A percentile compares a stretch with the other conserved stretches of the same genome.
phyloP scores from a whole-genome alignment of 352 stramenopile genomes.

The Pythium plurisporium region DNA sequence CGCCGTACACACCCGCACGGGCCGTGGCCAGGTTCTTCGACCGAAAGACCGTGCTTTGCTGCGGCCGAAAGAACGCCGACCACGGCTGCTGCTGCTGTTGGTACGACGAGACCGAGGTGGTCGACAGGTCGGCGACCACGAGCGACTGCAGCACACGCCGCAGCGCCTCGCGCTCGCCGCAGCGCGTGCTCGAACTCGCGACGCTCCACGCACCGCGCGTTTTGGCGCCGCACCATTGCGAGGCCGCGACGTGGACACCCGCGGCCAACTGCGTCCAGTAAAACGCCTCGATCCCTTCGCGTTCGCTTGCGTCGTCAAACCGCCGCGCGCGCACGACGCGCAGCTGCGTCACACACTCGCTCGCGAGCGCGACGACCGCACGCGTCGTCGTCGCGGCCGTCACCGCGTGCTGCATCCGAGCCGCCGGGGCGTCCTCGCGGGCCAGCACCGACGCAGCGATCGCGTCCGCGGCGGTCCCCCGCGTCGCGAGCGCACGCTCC shows the following conservation, averaged over 20 bases:
- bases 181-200: conserved; percentile 7
- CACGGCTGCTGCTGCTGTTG: conserved; percentile 24
- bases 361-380: conserved; percentile 6
- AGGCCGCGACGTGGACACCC: conserved; percentile 9
- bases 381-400: neutral
- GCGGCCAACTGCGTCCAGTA: conserved; percentile 28
- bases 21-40: conserved; percentile 35
- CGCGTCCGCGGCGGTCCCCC: conserved; percentile 21
- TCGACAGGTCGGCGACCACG: conserved; percentile 31
- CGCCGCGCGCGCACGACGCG: conserved; percentile 32
- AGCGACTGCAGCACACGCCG: conserved; percentile 40
- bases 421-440: conserved; percentile 24
- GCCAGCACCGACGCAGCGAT: conserved; percentile 26
- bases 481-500: conserved; percentile 46
- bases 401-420: conserved; percentile 19
- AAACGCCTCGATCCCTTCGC: conserved; percentile 35
- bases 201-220: conserved; percentile 37
- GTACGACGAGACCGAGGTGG: neutral
- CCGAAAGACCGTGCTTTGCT: conserved; percentile 26
- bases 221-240: conserved; percentile 10
- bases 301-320: conserved; percentile 33
- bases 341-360: conserved; percentile 32
- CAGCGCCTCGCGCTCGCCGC: conserved; percentile 33
- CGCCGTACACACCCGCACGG: conserved; percentile 47
- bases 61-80: conserved; percentile 53